Percentiles rank a stretch among this genome's conserved stretches.
Evolutionary conservation across 1,284 basidiomycete species (phyloP).

Genomic region (Boletellus sp.): DNA sequence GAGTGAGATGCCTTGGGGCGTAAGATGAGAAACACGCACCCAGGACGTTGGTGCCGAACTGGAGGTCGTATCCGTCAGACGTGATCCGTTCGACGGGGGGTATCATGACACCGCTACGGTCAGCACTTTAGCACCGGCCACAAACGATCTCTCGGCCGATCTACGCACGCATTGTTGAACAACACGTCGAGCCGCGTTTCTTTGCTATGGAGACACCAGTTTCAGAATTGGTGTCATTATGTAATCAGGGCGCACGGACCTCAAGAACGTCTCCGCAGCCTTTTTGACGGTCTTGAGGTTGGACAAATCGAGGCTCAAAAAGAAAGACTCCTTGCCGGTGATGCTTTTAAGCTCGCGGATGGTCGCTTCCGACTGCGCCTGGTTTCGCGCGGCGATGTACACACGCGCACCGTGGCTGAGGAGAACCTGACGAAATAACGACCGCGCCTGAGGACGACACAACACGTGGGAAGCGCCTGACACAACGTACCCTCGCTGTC

Average conservation of each 20-base stretch:
- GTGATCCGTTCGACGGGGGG: conserved; percentile 42
- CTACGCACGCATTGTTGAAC: conserved; percentile 28
- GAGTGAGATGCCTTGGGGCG: background rate
- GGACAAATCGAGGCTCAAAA: conserved; percentile 54
- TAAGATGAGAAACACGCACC: conserved; percentile 21
- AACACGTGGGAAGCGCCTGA: background rate
- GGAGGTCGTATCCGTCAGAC: conserved; percentile 51
- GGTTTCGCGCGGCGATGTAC: conserved; percentile 52
- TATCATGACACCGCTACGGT: conserved; percentile 50
- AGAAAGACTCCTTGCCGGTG: conserved; percentile 43
- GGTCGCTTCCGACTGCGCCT: conserved; percentile 41
- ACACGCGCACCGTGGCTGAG: conserved; percentile 54
- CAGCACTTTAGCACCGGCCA: too few species aligned
- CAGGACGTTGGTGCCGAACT: conserved; percentile 56
- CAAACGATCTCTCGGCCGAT: background rate
- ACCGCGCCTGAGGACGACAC: too few species aligned
- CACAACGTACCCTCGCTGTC: conserved; percentile 12
- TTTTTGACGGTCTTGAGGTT: conserved; percentile 47
- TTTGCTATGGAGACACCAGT: conserved; percentile 33
- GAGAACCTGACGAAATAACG: conserved; percentile 34
- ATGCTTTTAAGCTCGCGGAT: conserved; percentile 46
- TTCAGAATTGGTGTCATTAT: background rate
- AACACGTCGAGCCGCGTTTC: conserved; percentile 25
- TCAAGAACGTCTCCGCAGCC: conserved; percentile 45
- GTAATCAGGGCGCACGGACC: conserved; percentile 20